Evolutionary conservation across 805 yeast species (phyloP).

Genomic region (Sugiyamaella lignohabitans): DNA sequence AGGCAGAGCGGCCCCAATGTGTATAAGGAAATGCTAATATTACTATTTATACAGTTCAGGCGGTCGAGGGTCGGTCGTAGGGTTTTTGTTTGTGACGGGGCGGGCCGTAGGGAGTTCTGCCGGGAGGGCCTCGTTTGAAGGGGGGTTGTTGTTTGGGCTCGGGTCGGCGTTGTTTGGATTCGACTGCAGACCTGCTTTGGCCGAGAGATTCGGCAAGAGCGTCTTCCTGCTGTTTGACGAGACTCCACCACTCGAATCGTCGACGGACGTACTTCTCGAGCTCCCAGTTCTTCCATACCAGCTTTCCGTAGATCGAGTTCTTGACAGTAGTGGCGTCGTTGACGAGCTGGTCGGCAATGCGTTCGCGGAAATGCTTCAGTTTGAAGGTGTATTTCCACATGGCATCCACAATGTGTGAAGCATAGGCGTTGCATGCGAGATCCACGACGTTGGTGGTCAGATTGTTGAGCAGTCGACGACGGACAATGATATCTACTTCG

Average conservation of each 20-base stretch:
- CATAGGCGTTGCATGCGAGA: conserved; percentile 78
- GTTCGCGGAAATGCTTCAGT: conserved; percentile 77
- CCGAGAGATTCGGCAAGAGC: conserved; percentile 7
- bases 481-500: conserved; percentile 43
- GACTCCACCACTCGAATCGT: conserved; percentile 73
- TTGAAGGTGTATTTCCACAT: conserved; percentile 74
- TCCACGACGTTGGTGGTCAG: conserved; percentile 49
- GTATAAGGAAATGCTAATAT: not conserved
- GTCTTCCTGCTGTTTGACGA: conserved; percentile 30
- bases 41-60: not conserved
- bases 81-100: not conserved
- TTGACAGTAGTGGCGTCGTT: conserved; percentile 62
- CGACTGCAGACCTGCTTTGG: not conserved
- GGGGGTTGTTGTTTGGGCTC: not conserved
- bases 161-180: conserved; percentile 2
- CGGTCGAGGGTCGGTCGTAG: conserved; percentile 1
- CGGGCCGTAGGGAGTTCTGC: not conserved
- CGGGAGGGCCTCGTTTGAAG: not conserved
- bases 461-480: conserved; percentile 64
- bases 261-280: conserved; percentile 73
- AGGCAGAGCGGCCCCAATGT: not conserved
- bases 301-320: conserved; percentile 78
- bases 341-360: conserved; percentile 62
- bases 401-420: conserved; percentile 83
- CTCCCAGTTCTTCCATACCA: conserved; percentile 94